Base-by-base conservation (phyloP, 306 rosid genomes). In the Fragaria vesca region DNA sequence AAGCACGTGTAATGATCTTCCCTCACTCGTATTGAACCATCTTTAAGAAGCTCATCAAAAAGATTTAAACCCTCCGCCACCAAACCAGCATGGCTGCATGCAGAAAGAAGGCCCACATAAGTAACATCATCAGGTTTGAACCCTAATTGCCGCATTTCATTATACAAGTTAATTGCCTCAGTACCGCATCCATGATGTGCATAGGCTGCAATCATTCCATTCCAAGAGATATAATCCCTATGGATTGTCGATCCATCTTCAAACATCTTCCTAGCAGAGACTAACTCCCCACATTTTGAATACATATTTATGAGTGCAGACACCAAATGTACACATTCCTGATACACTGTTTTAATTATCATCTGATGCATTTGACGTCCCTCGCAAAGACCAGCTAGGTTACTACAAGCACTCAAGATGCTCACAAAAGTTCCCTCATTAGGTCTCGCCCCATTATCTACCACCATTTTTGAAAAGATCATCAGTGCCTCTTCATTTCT, bases 201-300 rank as follows among this genome's bases (percentile, higher is more conserved):
- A 77, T 84, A 87, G 28, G 90, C 90, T 50, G 90, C 88, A 62
- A 87, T 82, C 90, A 87, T 87, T 38, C 88, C 86, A 40, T 84
- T 87, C 90, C 90, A 87, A 30, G 85, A 82, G 47, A 87, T 46
- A 68, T 84, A 73, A 78, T 87, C 90, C 66, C 83, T 78, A 36
- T 80, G 80, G 71, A 54, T 74, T 42, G 66, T 68, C 57, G 76
- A 51, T n/a, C 85, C 83, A 13, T 82, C 83, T 47, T 82, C 83
- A 69, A 84, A 87, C 76, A 87, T 85, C 79, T 82, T 87, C 36
- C 83, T 69, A n/a, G 88, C 86, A 36, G 63, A 46, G n/a, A 62
- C 60, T 71, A 87, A 47, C 75, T 82, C 88, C 66, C 90, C 90
- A 43, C 88, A 87, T 83, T 87, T 87, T 30, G 88, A 87, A 55